Conservation (phyloP, 176 grass and related monocot species). For the Paspalum notatum region DNA sequence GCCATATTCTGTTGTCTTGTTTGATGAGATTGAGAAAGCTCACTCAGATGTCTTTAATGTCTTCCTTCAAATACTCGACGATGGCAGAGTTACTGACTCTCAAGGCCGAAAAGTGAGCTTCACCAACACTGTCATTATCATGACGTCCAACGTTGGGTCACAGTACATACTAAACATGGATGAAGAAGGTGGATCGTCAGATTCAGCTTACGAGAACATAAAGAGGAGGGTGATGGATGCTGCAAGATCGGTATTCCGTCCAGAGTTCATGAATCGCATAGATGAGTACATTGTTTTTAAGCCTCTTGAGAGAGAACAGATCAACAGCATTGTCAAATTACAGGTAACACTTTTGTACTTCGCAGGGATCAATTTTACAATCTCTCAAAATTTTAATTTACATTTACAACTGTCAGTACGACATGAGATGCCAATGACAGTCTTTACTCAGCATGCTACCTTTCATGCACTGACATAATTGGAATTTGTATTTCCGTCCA, state of each 20-base stretch:
- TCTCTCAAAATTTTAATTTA: background rate
- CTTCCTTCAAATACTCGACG: constrained; percentile 95
- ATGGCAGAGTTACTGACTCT: constrained; percentile 94
- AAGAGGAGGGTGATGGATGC: constrained; percentile 96
- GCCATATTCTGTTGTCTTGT: constrained; percentile 87
- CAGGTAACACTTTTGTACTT: constrained; percentile 61
- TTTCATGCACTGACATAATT: background rate
- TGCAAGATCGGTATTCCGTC: constrained; percentile 88
- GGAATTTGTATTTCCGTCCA: constrained; percentile 14
- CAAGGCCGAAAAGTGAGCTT: constrained; percentile 93
- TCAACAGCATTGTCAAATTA: constrained; percentile 82
- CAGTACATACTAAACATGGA: constrained; percentile 97
- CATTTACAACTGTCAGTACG: background rate
- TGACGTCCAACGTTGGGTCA: constrained; percentile 98
- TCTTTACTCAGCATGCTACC: background rate
- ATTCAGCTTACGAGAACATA: constrained; percentile 78
- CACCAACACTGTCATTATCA: constrained; percentile 88
- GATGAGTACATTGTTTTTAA: constrained; percentile 98
- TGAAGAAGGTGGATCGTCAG: constrained; percentile 58
- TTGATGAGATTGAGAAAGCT: constrained; percentile 99
- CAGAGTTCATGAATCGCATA: constrained; percentile 97
- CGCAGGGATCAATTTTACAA: background rate
- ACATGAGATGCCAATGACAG: background rate
- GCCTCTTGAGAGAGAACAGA: constrained; percentile 78
- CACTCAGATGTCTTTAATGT: constrained; percentile 98